Conservation (phyloP, 192 early-diverging fungal species). For the Coemansia javaensis region DNA sequence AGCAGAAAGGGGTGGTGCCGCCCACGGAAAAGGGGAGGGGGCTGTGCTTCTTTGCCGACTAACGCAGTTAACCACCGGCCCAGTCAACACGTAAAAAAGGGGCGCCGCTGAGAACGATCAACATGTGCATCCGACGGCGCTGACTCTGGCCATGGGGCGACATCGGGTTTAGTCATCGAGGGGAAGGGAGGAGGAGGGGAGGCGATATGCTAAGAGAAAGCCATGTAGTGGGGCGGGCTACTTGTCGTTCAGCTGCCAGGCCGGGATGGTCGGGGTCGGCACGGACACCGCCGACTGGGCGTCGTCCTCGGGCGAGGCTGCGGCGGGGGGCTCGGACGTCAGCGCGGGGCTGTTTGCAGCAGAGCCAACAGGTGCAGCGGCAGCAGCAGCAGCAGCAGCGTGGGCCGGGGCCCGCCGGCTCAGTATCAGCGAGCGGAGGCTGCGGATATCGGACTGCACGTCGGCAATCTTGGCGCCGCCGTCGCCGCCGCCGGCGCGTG, state of each 20-base stretch:
- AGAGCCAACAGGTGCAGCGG: not conserved
- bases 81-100: too few relatives aligned
- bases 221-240: too few relatives aligned
- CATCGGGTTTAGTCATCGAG: too few relatives aligned
- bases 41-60: too few relatives aligned
- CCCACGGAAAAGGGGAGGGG: too few relatives aligned
- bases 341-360: not conserved
- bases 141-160: too few relatives aligned
- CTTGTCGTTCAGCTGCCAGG: conserved; percentile 58
- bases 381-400: not conserved
- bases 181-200: too few relatives aligned
- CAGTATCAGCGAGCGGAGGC: conserved; percentile 82
- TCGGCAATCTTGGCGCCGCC: conserved; percentile 49
- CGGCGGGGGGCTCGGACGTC: not conserved
- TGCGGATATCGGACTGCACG: conserved; percentile 91
- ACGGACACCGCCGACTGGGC: conserved; percentile 7
- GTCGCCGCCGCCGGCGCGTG: conserved; percentile 12
- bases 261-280: conserved; percentile 53
- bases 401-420: conserved; percentile 67
- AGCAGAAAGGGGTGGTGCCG: too few relatives aligned
- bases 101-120: too few relatives aligned
- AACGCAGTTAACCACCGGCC: too few relatives aligned
- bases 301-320: conserved; percentile 1
- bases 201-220: too few relatives aligned
- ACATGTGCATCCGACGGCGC: too few relatives aligned